Conservation (phyloP, 2,329 filamentous ascomycete species). For the Sporothrix dimorphospora region DNA sequence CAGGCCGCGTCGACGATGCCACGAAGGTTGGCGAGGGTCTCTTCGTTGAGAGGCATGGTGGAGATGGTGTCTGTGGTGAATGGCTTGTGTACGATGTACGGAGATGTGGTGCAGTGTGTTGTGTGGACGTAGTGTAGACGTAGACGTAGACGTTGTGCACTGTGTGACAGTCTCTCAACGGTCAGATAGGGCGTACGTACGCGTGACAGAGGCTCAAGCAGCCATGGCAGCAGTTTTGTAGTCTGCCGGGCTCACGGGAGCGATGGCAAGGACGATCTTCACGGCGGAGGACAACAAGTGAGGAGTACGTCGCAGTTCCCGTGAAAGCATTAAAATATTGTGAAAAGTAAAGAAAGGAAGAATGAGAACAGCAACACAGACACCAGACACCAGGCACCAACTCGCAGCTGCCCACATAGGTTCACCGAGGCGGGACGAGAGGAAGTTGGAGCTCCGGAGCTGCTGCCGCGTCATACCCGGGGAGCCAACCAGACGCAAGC, state of each 20-base stretch:
- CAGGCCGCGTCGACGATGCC: constrained; percentile 44
- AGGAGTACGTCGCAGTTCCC: constrained; percentile 3
- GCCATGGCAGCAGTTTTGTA: constrained; percentile 18
- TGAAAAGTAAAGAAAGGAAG: background rate
- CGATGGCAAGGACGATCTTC: background rate
- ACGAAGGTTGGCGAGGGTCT: constrained; percentile 35
- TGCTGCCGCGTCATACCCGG: background rate
- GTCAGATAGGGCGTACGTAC: background rate
- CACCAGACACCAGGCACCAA: no score
- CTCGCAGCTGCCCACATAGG: background rate
- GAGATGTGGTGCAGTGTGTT: background rate
- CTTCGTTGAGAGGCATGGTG: constrained; percentile 33
- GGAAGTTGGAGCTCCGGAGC: background rate
- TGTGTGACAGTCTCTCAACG: background rate
- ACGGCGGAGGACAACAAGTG: background rate
- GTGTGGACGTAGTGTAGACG: background rate
- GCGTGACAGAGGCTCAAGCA: background rate
- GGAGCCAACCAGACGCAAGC: constrained; percentile 14
- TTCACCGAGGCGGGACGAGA: constrained; percentile 1
- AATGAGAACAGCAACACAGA: background rate
- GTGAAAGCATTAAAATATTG: background rate
- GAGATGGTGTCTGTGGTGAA: background rate
- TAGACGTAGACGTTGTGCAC: background rate
- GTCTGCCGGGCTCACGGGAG: constrained; percentile 4
- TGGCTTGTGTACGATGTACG: background rate